Base-by-base conservation (phyloP, 163 green algal species). In the Chlorella variabilis region DNA sequence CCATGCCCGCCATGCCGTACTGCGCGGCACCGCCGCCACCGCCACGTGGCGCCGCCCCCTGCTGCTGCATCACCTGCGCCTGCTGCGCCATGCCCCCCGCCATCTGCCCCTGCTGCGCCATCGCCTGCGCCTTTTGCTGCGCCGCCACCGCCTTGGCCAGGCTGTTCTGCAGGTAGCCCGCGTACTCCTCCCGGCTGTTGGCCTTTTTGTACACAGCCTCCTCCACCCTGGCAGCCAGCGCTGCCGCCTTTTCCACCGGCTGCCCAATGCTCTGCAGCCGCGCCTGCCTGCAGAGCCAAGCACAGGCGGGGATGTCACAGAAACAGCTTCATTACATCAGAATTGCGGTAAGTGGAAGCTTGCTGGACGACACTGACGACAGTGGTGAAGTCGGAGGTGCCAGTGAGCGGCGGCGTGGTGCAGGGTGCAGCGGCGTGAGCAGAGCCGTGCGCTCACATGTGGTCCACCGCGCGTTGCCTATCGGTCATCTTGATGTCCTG, bases 131-230 rank as follows among this genome's bases (percentile, higher is more conserved):
- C 39, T 54, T 15, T 54, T 74, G 65, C 36, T 67, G 34, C 71
- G 71, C 51, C 20, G 38, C 31, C 39, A 48, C 29, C 18, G 58
- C 61, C 62, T 65, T 75, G 21, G 25, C 36, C 45, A 73, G 48
- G 75, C 61, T 81, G 42, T 25, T 81, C 23, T 62, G 23, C 59
- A 62, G 48, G 31, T 38, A 74, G 8, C 41, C 25, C 9, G 9
- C 8, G 42, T 74, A 81, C 20, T 81, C 42, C 8, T 73, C 21
- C 31, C 34, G 23, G 75, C 42, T 74, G 31, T 21, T 51, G 18
- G 73, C 73, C 38, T 42, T 56, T 54, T 41, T 70, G 56, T 59
- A 80, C 23, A 56, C 73, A 6, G 73, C 73, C 36, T 71, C n/a
- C 56, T 80, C 73, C 27, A 80, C 73, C 29, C 42, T 69, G 7